Percentiles rank a stretch among this genome's conserved stretches.
These are phyloP conservation scores for Magnusiomyces fungicola DNA, from an alignment of 1,139 yeast species.

Conservation along the genomic window DNA sequence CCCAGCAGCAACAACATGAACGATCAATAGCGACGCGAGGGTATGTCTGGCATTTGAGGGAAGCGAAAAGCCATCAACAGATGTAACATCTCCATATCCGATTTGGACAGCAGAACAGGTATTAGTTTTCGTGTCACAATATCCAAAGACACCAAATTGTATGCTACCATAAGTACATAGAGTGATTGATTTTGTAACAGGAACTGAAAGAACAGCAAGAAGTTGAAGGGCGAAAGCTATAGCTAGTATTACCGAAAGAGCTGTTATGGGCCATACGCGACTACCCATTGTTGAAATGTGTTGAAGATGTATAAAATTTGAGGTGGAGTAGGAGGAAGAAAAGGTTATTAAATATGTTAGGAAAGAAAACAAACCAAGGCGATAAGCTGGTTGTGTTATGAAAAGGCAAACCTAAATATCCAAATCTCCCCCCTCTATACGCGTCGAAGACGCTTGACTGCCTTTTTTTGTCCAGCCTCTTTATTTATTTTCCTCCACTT, in stretches of 20 bases:
- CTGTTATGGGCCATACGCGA: constrained; percentile 34
- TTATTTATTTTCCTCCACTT: neutral
- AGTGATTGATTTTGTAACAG: constrained; percentile 46
- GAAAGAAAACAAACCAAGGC: too few relatives aligned
- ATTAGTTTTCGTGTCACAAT: constrained; percentile 43
- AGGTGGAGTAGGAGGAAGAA: too few relatives aligned
- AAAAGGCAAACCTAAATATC: too few relatives aligned
- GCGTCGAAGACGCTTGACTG: too few relatives aligned
- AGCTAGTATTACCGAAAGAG: constrained; percentile 36
- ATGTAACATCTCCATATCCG: constrained; percentile 40
- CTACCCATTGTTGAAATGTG: constrained; percentile 28
- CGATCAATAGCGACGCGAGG: constrained; percentile 63
- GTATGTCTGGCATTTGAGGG: constrained; percentile 54
- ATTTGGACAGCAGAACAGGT: constrained; percentile 46
- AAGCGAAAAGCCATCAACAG: constrained; percentile 40
- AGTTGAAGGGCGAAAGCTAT: constrained; percentile 49
- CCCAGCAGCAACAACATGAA: constrained; percentile 79
- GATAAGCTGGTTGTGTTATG: too few relatives aligned
- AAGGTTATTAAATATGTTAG: too few relatives aligned
- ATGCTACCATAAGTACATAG: constrained; percentile 46
- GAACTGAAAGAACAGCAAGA: constrained; percentile 53
- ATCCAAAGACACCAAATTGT: constrained; percentile 83
- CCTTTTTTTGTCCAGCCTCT: neutral
- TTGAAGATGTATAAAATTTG: too few relatives aligned
- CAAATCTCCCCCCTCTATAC: too few relatives aligned